phyloP scores from a whole-genome alignment of 768 basidiomycete species.

The Strobilomyces dryophilus region DNA sequence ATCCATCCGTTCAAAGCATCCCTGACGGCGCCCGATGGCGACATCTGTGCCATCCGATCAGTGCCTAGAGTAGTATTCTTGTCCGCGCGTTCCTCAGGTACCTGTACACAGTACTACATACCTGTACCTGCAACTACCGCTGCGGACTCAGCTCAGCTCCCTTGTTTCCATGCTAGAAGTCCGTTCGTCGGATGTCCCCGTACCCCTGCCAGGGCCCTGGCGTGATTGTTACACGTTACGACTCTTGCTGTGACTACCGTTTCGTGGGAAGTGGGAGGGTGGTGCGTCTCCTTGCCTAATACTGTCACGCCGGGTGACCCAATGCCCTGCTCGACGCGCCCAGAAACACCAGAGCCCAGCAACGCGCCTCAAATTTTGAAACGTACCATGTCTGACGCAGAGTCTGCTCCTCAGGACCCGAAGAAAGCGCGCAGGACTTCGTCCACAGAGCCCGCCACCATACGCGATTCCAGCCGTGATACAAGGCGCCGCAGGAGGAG shows the following conservation, averaged over 20 bases:
- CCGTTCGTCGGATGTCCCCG: too few relatives aligned
- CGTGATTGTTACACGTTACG: too few relatives aligned
- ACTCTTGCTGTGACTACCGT: too few relatives aligned
- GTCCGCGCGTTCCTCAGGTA: not conserved
- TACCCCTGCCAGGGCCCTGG: too few relatives aligned
- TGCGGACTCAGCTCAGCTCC: too few relatives aligned
- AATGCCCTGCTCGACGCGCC: constrained; percentile 27
- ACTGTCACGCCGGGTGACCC: not conserved
- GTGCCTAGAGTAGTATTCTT: not conserved
- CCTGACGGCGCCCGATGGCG: too few relatives aligned
- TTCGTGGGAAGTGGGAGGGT: not conserved
- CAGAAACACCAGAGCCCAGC: constrained; percentile 15
- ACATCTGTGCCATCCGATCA: not conserved
- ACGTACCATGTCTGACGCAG: constrained; percentile 23
- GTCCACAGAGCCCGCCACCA: constrained; percentile 10
- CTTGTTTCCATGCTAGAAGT: not conserved
- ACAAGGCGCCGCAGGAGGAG: constrained; percentile 25
- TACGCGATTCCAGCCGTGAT: constrained; percentile 22
- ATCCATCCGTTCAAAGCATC: not conserved
- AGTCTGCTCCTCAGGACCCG: constrained; percentile 12
- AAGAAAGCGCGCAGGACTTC: constrained; percentile 26
- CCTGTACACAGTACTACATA: not conserved
- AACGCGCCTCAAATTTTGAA: constrained; percentile 8
- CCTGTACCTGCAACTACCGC: too few relatives aligned
- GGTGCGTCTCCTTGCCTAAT: not conserved